Conservation (phyloP, 441 rosid species). For the Erodium trifolium region DNA sequence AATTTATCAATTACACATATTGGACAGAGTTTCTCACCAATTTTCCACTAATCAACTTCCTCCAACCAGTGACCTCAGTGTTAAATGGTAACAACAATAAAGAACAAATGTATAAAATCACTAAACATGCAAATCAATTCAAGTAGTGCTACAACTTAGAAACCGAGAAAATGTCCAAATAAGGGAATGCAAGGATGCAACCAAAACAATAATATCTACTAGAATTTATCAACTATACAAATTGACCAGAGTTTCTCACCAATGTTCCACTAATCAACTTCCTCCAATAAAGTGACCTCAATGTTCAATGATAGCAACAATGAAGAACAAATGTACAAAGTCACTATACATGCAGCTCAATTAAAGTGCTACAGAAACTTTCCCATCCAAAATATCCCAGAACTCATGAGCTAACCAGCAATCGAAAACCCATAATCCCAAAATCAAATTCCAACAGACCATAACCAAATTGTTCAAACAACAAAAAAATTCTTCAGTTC, state of each 20-base stretch:
- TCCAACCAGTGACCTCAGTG: background rate
- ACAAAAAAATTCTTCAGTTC: background rate
- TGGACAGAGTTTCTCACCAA: too few species aligned
- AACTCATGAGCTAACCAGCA: too few species aligned
- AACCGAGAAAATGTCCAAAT: background rate
- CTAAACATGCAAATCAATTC: background rate
- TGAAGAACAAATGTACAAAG: background rate
- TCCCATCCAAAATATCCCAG: background rate
- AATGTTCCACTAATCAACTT: background rate
- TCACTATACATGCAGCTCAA: background rate
- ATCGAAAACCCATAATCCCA: too few species aligned
- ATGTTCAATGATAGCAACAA: background rate
- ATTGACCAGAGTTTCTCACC: too few species aligned
- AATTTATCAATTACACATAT: background rate
- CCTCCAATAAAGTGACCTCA: background rate
- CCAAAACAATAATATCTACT: background rate
- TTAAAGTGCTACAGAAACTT: background rate
- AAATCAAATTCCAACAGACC: background rate
- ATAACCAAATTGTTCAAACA: background rate
- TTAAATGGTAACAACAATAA: background rate
- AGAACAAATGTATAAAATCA: background rate
- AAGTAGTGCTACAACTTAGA: background rate
- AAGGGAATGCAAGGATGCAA: too few species aligned
- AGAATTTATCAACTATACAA: background rate
- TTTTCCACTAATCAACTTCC: background rate